phyloP scores from a whole-genome alignment of 1,139 yeast genomes.

The Hansenula anomala region DNA sequence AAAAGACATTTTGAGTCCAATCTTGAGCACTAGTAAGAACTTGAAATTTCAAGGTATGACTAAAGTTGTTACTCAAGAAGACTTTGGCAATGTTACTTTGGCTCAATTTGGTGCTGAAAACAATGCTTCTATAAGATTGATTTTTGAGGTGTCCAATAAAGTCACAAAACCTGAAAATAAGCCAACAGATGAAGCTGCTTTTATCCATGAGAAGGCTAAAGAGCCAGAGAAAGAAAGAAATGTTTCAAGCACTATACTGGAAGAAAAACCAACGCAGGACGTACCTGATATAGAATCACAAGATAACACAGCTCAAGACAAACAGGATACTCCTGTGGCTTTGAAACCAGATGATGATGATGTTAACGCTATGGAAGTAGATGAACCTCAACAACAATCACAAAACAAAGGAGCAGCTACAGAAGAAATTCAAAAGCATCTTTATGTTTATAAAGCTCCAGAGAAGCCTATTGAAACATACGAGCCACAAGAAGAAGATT shows the following conservation, averaged over 20 bases:
- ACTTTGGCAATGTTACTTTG: conserved; percentile 6
- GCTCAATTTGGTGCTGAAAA: conserved; percentile 19
- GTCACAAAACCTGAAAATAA: background rate
- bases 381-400: background rate
- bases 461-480: conserved; percentile 5
- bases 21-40: conserved; percentile 5
- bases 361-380: background rate
- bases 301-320: too few species aligned
- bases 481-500: conserved; percentile 23
- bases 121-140: conserved; percentile 19
- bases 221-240: too few species aligned
- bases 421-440: conserved; percentile 13
- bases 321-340: too few species aligned
- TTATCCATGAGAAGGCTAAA: background rate
- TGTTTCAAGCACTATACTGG: too few species aligned
- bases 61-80: conserved; percentile 11
- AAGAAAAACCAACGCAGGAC: too few species aligned
- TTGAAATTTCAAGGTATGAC: conserved; percentile 16
- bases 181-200: too few species aligned
- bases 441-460: conserved; percentile 18
- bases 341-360: too few species aligned
- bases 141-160: conserved; percentile 1
- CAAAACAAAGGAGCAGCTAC: background rate
- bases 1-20: conserved; percentile 6
- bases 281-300: too few species aligned